Percentiles rank a stretch among this genome's conserved stretches.
Conservation (phyloP, 2,329 filamentous ascomycete species). For the Cadophora luteo-olivacea region DNA sequence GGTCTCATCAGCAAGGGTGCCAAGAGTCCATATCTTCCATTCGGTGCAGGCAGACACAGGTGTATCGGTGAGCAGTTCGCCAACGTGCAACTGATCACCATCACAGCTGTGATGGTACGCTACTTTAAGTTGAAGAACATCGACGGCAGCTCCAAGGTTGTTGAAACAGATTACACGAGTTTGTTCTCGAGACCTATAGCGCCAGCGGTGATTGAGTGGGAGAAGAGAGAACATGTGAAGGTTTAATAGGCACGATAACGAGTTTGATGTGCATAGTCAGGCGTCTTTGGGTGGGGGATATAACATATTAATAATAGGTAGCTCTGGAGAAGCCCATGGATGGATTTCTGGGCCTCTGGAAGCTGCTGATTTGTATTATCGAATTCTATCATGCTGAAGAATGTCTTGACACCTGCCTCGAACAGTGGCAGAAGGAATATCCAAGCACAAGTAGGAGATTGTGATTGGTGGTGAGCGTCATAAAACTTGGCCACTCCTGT, state of each 20-base stretch:
- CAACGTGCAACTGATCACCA: slow-evolving; percentile 88
- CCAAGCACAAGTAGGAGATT: neutral
- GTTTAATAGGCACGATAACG: slow-evolving; percentile 9
- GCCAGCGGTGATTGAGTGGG: slow-evolving; percentile 77
- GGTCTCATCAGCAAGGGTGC: slow-evolving; percentile 91
- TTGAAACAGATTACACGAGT: slow-evolving; percentile 72
- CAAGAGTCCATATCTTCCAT: slow-evolving; percentile 88
- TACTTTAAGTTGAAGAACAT: slow-evolving; percentile 81
- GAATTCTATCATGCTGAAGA: slow-evolving; percentile 5
- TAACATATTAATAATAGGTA: slow-evolving; percentile 33
- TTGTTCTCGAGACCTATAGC: slow-evolving; percentile 77
- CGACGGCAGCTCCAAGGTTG: slow-evolving; percentile 71
- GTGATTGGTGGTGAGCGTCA: neutral
- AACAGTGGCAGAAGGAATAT: neutral
- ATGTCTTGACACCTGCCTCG: neutral
- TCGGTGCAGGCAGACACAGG: slow-evolving; percentile 89
- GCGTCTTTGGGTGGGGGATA: slow-evolving; percentile 22
- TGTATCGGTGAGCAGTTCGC: slow-evolving; percentile 98
- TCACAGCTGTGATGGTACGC: slow-evolving; percentile 77
- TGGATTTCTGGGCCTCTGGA: neutral
- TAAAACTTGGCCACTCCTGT: neutral
- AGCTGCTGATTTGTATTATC: slow-evolving; percentile 2
- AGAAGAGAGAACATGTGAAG: slow-evolving; percentile 62
- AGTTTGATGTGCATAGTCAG: slow-evolving; percentile 33
- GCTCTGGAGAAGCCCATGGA: slow-evolving; percentile 1